Evolutionary conservation across 169 alveolate species (phyloP).

Genomic region (Cryptosporidium canis): DNA sequence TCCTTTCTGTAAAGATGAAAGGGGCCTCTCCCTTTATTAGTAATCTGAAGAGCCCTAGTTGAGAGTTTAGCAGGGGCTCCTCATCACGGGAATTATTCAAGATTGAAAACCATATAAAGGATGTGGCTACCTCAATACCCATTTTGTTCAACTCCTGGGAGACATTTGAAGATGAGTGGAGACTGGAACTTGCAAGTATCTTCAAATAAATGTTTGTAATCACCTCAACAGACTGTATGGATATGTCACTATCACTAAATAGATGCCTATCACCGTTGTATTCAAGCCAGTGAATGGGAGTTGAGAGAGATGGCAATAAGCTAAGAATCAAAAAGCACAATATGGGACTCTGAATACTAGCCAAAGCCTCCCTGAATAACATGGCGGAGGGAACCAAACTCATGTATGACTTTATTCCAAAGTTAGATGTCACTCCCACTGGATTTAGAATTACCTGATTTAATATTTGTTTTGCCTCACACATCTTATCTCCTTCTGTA

Average conservation of each 20-base stretch:
- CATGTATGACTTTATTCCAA: slow-evolving; percentile 1
- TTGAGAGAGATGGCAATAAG: slow-evolving; percentile 21
- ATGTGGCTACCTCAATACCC: slow-evolving; percentile 19
- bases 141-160: slow-evolving; percentile 8
- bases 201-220: background rate
- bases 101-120: slow-evolving; percentile 55
- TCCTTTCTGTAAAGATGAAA: background rate
- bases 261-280: slow-evolving; percentile 1
- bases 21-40: slow-evolving; percentile 37
- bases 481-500: background rate
- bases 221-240: background rate
- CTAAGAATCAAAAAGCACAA: slow-evolving; percentile 12
- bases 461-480: slow-evolving; percentile 34
- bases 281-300: slow-evolving; percentile 55
- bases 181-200: background rate
- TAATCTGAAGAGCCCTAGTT: background rate
- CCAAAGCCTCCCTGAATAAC: slow-evolving; percentile 28
- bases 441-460: slow-evolving; percentile 47
- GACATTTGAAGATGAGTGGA: background rate
- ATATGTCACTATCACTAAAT: background rate
- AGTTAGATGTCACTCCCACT: slow-evolving; percentile 4
- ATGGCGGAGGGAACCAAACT: slow-evolving; percentile 9
- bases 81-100: background rate
- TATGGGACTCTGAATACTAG: slow-evolving; percentile 13
- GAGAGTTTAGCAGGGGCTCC: background rate